Evolutionary conservation across 2,329 filamentous ascomycete genomes (phyloP).

Genomic region (Didymella keratinophila): DNA sequence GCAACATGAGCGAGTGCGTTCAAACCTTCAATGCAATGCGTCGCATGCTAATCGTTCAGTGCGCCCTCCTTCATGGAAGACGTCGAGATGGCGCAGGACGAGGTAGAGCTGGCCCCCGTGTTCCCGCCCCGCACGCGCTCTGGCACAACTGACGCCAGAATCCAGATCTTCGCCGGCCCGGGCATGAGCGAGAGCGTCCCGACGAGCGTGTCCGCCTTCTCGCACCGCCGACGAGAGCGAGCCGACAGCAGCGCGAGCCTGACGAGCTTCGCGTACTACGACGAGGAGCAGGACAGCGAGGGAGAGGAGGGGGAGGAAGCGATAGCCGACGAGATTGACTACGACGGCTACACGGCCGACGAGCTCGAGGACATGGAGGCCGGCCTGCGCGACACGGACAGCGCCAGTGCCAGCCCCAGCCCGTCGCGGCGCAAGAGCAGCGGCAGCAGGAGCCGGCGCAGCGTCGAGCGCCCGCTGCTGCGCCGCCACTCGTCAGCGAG

Average conservation of each 20-base stretch:
- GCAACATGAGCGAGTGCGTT: constrained; percentile 66
- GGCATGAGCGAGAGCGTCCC: constrained; percentile 90
- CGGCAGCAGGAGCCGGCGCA: constrained; percentile 64
- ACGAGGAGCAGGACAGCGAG: constrained; percentile 68
- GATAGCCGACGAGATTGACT: constrained; percentile 42
- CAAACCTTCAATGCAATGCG: too few relatives aligned
- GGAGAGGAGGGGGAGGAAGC: constrained; percentile 43
- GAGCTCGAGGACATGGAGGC: constrained; percentile 53
- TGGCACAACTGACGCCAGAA: constrained; percentile 47
- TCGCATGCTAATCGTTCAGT: too few relatives aligned
- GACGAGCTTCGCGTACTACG: constrained; percentile 77
- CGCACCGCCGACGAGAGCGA: constrained; percentile 75
- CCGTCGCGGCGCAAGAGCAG: constrained; percentile 68
- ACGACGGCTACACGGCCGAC: constrained; percentile 51
- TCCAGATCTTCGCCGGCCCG: constrained; percentile 83
- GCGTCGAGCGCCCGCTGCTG: constrained; percentile 68
- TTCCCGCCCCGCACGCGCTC: constrained; percentile 25
- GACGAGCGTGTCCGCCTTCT: constrained; percentile 90
- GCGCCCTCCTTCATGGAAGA: constrained; percentile 82
- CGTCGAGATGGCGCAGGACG: constrained; percentile 98
- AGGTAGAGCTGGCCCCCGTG: constrained; percentile 64
- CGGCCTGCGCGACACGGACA: constrained; percentile 14
- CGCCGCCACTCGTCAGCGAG: constrained; percentile 74
- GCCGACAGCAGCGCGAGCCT: constrained; percentile 82
- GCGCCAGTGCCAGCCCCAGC: constrained; percentile 24